A percentile compares a stretch with the other conserved stretches of the same genome.
Conservation (phyloP, 768 basidiomycete species). For the Leccinum variicolor region DNA sequence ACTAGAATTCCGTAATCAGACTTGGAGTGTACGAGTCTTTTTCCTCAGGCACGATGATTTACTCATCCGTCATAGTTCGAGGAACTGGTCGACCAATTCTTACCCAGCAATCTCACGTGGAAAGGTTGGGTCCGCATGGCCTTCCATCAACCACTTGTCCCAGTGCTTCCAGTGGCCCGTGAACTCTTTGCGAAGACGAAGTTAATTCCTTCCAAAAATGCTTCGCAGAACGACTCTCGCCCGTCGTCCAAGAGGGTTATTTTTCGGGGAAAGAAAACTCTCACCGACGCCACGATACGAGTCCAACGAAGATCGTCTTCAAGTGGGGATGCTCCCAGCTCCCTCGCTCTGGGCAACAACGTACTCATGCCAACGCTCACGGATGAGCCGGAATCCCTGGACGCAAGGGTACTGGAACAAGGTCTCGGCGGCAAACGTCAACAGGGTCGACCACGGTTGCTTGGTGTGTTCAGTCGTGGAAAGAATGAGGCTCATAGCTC, state of each 20-base stretch:
- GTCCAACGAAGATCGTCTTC: conserved; percentile 23
- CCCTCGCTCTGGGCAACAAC: neutral
- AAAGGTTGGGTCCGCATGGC: conserved; percentile 82
- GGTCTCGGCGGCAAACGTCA: conserved; percentile 12
- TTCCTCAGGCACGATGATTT: conserved; percentile 3
- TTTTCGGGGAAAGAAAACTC: conserved; percentile 18
- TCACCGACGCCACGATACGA: conserved; percentile 12
- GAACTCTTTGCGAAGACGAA: conserved; percentile 79
- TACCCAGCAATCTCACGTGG: conserved; percentile 76
- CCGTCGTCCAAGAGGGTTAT: conserved; percentile 18
- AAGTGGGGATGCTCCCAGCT: conserved; percentile 4
- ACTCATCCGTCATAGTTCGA: conserved; percentile 52
- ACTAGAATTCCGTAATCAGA: conserved; percentile 78
- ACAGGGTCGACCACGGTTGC: conserved; percentile 29
- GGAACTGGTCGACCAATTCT: conserved; percentile 74
- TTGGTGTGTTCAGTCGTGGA: conserved; percentile 28
- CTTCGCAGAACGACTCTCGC: conserved; percentile 28
- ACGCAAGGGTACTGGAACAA: conserved; percentile 14
- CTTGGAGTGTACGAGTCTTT: conserved; percentile 63
- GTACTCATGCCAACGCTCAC: conserved; percentile 34
- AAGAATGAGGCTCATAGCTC: conserved; percentile 10
- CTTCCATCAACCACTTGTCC: conserved; percentile 74
- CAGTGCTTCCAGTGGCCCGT: conserved; percentile 74
- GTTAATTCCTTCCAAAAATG: conserved; percentile 47
- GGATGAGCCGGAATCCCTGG: conserved; percentile 41